Evolutionary conservation across 2,329 filamentous ascomycete species (phyloP).

Genomic region (Fusarium pseudograminearum): DNA sequence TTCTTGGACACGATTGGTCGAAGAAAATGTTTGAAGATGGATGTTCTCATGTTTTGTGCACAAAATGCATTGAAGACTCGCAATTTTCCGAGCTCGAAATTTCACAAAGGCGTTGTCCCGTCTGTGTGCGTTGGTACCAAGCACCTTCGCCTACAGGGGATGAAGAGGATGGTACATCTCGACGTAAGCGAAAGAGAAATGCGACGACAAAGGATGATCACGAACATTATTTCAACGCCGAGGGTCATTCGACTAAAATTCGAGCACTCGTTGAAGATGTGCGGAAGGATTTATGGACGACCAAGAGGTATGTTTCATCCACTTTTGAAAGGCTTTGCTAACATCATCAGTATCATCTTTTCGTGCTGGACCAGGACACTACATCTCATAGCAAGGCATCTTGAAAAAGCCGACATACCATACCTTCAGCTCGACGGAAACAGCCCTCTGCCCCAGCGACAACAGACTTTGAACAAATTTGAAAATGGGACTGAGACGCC

Average conservation of each 20-base stretch:
- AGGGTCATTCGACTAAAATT: conserved; percentile 4
- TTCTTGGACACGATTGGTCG: neutral
- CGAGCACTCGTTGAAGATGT: neutral
- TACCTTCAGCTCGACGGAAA: conserved; percentile 60
- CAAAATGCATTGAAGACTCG: conserved; percentile 7
- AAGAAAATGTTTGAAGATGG: conserved; percentile 1
- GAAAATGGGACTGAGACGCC: conserved; percentile 36
- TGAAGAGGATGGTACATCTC: accelerated
- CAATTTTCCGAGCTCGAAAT: accelerated
- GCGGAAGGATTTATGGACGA: neutral
- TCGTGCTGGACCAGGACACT: conserved; percentile 61
- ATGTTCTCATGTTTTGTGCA: conserved; percentile 4
- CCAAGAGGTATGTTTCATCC: neutral
- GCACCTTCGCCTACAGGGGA: accelerated
- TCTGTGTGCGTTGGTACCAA: conserved; percentile 15
- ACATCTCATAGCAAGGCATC: conserved; percentile 51
- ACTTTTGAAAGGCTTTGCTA: accelerated
- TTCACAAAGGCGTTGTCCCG: neutral
- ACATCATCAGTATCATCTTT: conserved; percentile 56
- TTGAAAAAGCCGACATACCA: conserved; percentile 44
- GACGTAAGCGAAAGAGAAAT: neutral
- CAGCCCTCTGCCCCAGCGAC: conserved; percentile 52
- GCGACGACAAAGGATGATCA: neutral
- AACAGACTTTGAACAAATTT: conserved; percentile 56
- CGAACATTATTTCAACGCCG: neutral